Evolutionary conservation across 371 early-diverging fungal genomes (phyloP).

Genomic region (Apophysomyces variabilis): DNA sequence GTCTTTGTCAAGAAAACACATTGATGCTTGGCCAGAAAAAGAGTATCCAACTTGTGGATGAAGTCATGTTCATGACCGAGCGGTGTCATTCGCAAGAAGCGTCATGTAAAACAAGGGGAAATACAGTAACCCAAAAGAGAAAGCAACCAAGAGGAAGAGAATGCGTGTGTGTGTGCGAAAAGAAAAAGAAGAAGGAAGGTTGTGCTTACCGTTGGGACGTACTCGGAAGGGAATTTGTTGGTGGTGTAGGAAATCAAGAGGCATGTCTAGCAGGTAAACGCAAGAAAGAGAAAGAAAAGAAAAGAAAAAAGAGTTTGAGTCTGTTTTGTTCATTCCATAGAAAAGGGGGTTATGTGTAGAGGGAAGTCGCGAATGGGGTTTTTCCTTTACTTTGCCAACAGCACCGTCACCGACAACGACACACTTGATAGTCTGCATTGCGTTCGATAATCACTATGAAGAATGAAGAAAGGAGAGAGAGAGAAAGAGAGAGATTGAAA

Average conservation of each 20-base stretch:
- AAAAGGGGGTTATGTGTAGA: neutral
- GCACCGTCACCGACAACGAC: conserved; percentile 99
- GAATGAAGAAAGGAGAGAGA: conserved; percentile 2
- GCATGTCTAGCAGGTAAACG: conserved; percentile 73
- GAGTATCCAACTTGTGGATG: neutral
- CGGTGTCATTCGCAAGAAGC: neutral
- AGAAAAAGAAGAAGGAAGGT: conserved; percentile 2
- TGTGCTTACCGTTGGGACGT: conserved; percentile 92
- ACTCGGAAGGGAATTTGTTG: conserved; percentile 98
- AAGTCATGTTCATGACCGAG: neutral
- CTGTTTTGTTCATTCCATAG: no score
- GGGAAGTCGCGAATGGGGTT: neutral
- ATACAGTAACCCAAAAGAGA: neutral
- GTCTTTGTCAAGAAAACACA: conserved; percentile 8
- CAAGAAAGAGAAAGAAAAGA: conserved; percentile 5
- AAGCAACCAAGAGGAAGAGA: conserved; percentile 1
- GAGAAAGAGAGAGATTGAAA: neutral
- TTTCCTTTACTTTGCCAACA: conserved; percentile 85
- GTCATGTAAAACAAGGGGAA: no score
- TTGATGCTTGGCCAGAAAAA: neutral
- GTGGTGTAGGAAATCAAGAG: conserved; percentile 98
- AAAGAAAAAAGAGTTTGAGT: neutral
- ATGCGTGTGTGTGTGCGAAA: neutral
- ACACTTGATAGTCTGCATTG: conserved; percentile 89
- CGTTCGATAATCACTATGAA: conserved; percentile 3